Base-by-base conservation (phyloP, 2,329 filamentous ascomycete species). In the Hirsutella rhossiliensis region DNA sequence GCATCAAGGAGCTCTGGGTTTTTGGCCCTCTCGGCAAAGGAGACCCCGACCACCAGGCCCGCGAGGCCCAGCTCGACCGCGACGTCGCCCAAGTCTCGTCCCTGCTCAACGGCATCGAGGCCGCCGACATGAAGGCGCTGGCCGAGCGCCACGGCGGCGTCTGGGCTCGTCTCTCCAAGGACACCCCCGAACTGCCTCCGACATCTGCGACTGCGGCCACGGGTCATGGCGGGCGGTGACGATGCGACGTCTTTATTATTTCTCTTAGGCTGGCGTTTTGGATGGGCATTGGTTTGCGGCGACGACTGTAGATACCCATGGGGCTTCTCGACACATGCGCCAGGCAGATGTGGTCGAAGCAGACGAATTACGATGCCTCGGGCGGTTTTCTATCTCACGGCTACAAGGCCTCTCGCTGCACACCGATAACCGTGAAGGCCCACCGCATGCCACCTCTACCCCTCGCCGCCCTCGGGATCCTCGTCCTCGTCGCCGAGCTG, bases 401-500 rank as follows among this genome's bases (percentile, higher is more conserved):
- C 23, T 7, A 27, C 23, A 7, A 27, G 23, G 23, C 23, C 6
- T 5, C 6, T 7, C 23, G 23, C 5, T 27, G 23, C 23, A 27
- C 19, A 13, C 36, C n/a, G n/a, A n/a, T n/a, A 20, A 23, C 18
- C 23, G 12, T 38, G 32, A 28, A 28, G 15, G n/a, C 28, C 36
- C 36, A 19, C 13, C 20, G 3, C 32, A 4, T n/a, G n/a, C n/a
- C 20, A 15, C 31, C 18, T 2, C 30, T 58, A 69, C 34, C 66
- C 66, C 55, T 69, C 65, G 18, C 66, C 66, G 34, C 62, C 66
- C 49, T 72, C 71, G 11, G 67, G 64, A 43, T 73, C 68, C 49
- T 63, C 75, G 12, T 70, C 71, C 44, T 75, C 74, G 28, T 76
- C 72, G 3, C 69, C 73, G 1, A 73, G 59, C 54, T 72, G 62